Conservation (phyloP, 1,139 yeast genomes). For the Yamadazyma membranifaciens region DNA sequence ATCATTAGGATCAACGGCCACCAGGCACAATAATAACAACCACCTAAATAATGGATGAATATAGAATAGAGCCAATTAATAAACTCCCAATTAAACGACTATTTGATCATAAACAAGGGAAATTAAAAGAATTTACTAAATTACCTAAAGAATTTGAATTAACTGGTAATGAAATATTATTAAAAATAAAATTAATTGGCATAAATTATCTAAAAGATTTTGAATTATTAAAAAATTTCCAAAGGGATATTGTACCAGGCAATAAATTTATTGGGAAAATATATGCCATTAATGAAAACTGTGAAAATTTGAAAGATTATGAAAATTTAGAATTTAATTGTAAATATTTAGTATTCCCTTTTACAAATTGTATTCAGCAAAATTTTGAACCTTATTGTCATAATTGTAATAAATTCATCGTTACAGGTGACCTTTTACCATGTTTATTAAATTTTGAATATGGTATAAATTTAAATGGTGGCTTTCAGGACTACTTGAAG, state of each 20-base stretch:
- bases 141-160: constrained; percentile 27
- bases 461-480: constrained; percentile 41
- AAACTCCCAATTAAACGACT: constrained; percentile 29
- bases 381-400: constrained; percentile 18
- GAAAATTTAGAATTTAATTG: constrained; percentile 11
- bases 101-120: constrained; percentile 20
- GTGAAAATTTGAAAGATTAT: constrained; percentile 4
- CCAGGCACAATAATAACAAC: constrained; percentile 6
- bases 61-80: constrained; percentile 3
- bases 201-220: constrained; percentile 19
- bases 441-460: constrained; percentile 29
- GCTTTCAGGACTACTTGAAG: constrained; percentile 37
- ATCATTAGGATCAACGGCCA: constrained; percentile 7
- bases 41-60: background rate
- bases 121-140: constrained; percentile 28
- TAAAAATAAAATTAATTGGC: constrained; percentile 33
- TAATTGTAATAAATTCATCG: constrained; percentile 19
- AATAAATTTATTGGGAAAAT: constrained; percentile 31
- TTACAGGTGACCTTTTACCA: constrained; percentile 3
- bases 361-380: constrained; percentile 33
- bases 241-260: constrained; percentile 30
- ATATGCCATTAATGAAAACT: constrained; percentile 12
- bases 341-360: constrained; percentile 37
- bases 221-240: constrained; percentile 8
- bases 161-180: constrained; percentile 22